Evolutionary conservation across 345 rosid species (phyloP), one percentile per base, ranked within the genome.

Genomic region (Syzygium aromaticum): DNA sequence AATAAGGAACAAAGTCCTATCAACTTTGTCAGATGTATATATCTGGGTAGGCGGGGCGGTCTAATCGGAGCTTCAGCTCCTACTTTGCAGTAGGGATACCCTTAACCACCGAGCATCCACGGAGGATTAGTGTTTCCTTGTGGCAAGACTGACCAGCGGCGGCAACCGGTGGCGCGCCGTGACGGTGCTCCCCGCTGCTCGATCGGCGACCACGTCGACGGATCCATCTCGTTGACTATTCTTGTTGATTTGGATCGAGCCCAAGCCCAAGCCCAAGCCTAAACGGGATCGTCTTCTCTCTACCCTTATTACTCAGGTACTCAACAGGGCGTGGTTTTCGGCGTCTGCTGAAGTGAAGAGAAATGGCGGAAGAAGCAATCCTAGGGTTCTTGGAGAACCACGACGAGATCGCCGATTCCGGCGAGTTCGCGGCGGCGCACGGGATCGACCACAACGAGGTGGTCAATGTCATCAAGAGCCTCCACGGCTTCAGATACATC

Each of bases 381-480:
- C 89, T 96, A 77, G 90, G 95, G 59, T 94, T 91, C 84, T 89
- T 97, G 64, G 87, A 90, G 53, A 87, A 80, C 30, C 91, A 93
- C 84, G 94, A 93, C 7, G 92, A 89, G 89, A 96, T 97, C 88
- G n/a, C 91, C 1, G 95, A 95, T 88, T 96, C 98, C 8, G 98
- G 96, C 52, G 84, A 87, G 33, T 95, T 96, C 92, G 93, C 98
- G 1, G 86, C 89, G 28, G 93, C 93, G 57, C 88, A 54, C 8
- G 92, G 91, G 22, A 89, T 95, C 80, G 95, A 94, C 86, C 99
- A 96, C 91, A 90, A 84, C 85, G 96, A 94, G 15, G 90, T 94
- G 80, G 93, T 93, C 89, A 96, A 96, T 86, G 94, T 92, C 87
- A 88, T 95, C 89, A 95, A 95, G 93, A 96, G 99, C 89, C 96